These are phyloP conservation scores for Ogataea methanolica DNA, from an alignment of 805 yeast species.

Conservation along the genomic window DNA sequence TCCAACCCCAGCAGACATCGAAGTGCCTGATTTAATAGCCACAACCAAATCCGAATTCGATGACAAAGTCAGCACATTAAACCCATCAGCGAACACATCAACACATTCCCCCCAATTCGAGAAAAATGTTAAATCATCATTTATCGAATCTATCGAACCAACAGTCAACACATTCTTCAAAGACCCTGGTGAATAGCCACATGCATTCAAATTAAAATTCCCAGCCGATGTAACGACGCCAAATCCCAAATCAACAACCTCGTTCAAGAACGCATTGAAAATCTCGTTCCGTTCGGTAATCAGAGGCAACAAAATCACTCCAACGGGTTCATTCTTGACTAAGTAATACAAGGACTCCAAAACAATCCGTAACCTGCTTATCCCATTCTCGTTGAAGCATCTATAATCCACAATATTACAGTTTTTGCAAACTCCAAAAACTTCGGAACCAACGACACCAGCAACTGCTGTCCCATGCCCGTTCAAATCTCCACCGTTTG, in stretches of 20 bases:
- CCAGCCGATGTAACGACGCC: constrained; percentile 50
- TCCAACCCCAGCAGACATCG: constrained; percentile 42
- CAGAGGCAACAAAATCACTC: constrained; percentile 36
- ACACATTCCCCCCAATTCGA: constrained; percentile 51
- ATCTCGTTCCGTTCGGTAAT: constrained; percentile 33
- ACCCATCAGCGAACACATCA: constrained; percentile 48
- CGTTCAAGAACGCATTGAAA: constrained; percentile 40
- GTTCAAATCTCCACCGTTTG: constrained; percentile 26
- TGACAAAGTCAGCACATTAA: constrained; percentile 38
- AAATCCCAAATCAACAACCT: constrained; percentile 36
- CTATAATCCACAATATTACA: constrained; percentile 39
- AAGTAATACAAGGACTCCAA: constrained; percentile 28
- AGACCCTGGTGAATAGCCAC: constrained; percentile 43
- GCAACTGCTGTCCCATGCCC: constrained; percentile 61
- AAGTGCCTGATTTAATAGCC: constrained; percentile 41
- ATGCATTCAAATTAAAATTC: constrained; percentile 39
- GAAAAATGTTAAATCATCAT: constrained; percentile 33
- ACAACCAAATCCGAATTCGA: constrained; percentile 26
- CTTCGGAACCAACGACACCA: constrained; percentile 45
- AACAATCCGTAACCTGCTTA: constrained; percentile 31
- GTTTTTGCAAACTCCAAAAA: constrained; percentile 50
- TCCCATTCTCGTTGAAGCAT: constrained; percentile 35
- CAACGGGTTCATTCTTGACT: constrained; percentile 27
- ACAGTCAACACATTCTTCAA: constrained; percentile 36
- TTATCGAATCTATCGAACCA: constrained; percentile 34